Conservation (phyloP, 371 early-diverging fungal genomes). For the Caulochytrium protostelioides region DNA sequence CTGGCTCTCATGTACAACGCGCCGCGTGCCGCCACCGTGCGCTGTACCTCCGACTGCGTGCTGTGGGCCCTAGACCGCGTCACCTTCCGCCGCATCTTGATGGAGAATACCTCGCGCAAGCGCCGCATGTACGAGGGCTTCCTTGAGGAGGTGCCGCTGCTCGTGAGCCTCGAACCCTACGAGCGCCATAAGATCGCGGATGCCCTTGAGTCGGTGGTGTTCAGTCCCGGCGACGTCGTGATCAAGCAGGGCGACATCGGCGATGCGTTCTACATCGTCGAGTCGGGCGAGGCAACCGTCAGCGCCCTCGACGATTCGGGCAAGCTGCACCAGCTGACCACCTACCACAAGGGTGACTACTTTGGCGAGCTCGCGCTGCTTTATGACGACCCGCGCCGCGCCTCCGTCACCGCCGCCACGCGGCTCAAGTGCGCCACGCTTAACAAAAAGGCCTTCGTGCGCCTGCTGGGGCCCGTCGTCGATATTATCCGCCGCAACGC, state of each 20-base stretch:
- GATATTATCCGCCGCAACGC: conserved; percentile 80
- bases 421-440: conserved; percentile 75
- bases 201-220: conserved; percentile 64
- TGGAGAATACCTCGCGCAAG: conserved; percentile 80
- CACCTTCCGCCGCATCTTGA: conserved; percentile 78
- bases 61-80: conserved; percentile 91
- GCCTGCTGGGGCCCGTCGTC: conserved; percentile 77
- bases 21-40: conserved; percentile 85
- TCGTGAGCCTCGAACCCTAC: conserved; percentile 63
- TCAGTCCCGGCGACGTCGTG: conserved; percentile 53
- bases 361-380: conserved; percentile 92
- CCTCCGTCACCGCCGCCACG: conserved; percentile 71
- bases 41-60: conserved; percentile 54
- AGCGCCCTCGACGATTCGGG: conserved; percentile 52
- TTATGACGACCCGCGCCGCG: conserved; percentile 73
- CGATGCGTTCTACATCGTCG: conserved; percentile 50
- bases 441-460: conserved; percentile 73
- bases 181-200: conserved; percentile 89
- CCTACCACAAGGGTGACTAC: conserved; percentile 66
- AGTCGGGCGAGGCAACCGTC: conserved; percentile 66
- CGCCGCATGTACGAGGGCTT: conserved; percentile 82
- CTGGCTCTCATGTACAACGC: conserved; percentile 94
- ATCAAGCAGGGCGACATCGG: conserved; percentile 66
- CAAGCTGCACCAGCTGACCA: conserved; percentile 48
- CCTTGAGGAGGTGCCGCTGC: conserved; percentile 64